phyloP scores from a whole-genome alignment of 768 basidiomycete genomes.

The Boletus sensibilis region DNA sequence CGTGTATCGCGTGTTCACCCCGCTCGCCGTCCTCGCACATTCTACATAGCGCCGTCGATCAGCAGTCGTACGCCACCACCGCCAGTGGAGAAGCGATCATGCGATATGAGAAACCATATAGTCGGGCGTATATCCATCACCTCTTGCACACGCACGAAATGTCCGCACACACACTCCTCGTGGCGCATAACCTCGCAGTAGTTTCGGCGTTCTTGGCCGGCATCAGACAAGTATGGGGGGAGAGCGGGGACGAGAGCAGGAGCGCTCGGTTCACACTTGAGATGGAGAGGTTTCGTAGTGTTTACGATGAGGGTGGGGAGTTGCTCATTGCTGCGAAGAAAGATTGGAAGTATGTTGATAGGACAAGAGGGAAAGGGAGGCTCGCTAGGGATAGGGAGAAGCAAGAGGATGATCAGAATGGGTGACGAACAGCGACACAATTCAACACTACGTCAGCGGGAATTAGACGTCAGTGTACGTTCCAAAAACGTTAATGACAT shows the following conservation, averaged over 20 bases:
- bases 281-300: constrained; percentile 46
- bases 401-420: constrained; percentile 6
- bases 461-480: background rate
- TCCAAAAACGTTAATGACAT: background rate
- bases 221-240: constrained; percentile 42
- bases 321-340: constrained; percentile 53
- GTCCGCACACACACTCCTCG: constrained; percentile 75
- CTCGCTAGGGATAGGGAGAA: constrained; percentile 61
- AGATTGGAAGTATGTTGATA: constrained; percentile 65
- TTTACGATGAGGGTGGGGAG: constrained; percentile 48
- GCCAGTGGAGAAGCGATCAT: background rate
- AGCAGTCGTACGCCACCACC: constrained; percentile 17
- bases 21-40: constrained; percentile 34
- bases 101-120: constrained; percentile 34
- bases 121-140: constrained; percentile 77
- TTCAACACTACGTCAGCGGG: background rate
- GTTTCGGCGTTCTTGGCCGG: constrained; percentile 63
- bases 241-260: background rate
- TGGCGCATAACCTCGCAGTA: constrained; percentile 72
- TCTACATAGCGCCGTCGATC: constrained; percentile 48
- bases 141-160: constrained; percentile 88
- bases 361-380: constrained; percentile 73
- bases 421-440: background rate
- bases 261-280: constrained; percentile 40
- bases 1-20: constrained; percentile 59